Conservation (phyloP, 345 rosid genomes). For the Reutealis trisperma region DNA sequence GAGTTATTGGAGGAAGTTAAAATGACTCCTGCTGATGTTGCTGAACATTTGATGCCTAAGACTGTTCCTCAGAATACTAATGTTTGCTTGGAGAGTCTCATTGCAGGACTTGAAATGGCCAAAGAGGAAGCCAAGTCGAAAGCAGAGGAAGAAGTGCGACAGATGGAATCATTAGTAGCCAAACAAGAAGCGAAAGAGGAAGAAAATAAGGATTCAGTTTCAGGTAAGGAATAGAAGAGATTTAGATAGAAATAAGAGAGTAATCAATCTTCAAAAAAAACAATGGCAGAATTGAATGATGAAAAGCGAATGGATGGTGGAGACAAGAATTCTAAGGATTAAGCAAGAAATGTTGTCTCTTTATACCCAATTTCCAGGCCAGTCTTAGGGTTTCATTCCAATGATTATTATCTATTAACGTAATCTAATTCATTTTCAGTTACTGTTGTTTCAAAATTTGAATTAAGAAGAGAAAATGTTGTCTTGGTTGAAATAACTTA, state of each 20-base stretch:
- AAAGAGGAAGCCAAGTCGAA: constrained; percentile 22
- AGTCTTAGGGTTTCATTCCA: background rate
- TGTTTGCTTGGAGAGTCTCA: constrained; percentile 34
- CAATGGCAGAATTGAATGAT: too few species aligned
- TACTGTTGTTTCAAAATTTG: background rate
- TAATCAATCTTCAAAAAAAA: too few species aligned
- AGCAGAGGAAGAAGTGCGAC: constrained; percentile 1
- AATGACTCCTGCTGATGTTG: constrained; percentile 38
- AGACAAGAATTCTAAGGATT: too few species aligned
- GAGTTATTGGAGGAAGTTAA: background rate
- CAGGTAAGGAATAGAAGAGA: background rate
- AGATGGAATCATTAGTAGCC: background rate
- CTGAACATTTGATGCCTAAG: constrained; percentile 48
- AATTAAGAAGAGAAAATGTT: background rate
- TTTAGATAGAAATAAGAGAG: too few species aligned
- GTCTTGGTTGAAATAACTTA: background rate
- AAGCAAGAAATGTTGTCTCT: too few species aligned
- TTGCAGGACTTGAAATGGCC: constrained; percentile 33
- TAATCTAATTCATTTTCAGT: background rate
- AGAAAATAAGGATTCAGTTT: background rate
- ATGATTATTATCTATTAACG: too few species aligned
- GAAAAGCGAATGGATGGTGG: too few species aligned
- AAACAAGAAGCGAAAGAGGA: background rate
- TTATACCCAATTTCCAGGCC: background rate
- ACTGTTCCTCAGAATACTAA: constrained; percentile 23